phyloP scores from a whole-genome alignment of 768 basidiomycete species.

The Fomitopsis serialis region DNA sequence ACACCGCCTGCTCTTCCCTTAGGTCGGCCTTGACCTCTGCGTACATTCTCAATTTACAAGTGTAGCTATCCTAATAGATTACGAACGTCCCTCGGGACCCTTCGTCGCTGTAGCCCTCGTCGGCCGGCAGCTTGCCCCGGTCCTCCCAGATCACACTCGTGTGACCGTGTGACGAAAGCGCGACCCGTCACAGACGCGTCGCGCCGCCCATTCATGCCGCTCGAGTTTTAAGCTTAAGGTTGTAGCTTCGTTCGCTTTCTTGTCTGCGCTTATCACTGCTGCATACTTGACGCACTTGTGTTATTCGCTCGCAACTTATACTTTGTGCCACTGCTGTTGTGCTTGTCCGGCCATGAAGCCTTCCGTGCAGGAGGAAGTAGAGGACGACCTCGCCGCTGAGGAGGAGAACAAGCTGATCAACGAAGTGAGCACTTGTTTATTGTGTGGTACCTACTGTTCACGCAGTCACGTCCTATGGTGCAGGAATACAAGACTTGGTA shows the following conservation, averaged over 20 bases:
- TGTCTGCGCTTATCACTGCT: neutral
- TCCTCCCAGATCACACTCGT: neutral
- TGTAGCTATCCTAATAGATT: neutral
- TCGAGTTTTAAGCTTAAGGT: too few relatives aligned
- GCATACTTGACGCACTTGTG: too few relatives aligned
- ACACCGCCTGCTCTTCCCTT: neutral
- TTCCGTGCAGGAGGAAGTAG: conserved; percentile 55
- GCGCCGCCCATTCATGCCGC: neutral
- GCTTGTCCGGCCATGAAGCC: conserved; percentile 36
- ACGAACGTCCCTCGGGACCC: neutral
- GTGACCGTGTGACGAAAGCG: neutral
- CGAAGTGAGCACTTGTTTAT: conserved; percentile 42
- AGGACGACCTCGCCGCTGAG: conserved; percentile 77
- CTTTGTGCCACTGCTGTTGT: neutral
- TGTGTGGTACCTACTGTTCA: neutral
- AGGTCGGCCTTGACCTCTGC: neutral
- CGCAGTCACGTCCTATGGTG: neutral
- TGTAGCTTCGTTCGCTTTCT: neutral
- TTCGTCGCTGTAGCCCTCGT: neutral
- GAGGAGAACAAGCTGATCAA: conserved; percentile 88
- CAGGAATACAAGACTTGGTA: conserved; percentile 88
- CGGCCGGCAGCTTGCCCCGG: neutral
- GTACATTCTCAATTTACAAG: neutral
- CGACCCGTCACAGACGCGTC: neutral
- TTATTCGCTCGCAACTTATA: too few relatives aligned